A percentile compares a stretch with the other conserved stretches of the same genome.
These are phyloP conservation scores for Magnolia kwangsiensis DNA, from an alignment of 164 flowering plant genomes.

Conservation along the genomic window DNA sequence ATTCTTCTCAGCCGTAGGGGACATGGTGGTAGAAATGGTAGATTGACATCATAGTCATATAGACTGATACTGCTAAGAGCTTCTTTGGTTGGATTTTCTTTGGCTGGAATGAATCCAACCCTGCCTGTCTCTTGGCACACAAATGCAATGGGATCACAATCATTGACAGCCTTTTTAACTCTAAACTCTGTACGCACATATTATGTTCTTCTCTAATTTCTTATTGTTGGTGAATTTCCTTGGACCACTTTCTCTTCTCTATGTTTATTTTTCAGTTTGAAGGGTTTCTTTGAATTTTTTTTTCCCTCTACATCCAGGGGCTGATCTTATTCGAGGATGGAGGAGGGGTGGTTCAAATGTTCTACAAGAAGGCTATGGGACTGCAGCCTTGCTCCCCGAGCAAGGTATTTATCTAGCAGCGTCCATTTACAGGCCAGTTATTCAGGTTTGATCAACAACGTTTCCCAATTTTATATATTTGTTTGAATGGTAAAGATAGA, in stretches of 20 bases:
- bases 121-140: background rate
- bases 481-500: background rate
- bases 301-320: conserved; percentile 37
- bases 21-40: background rate
- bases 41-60: background rate
- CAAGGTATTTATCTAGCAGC: conserved; percentile 97
- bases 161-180: background rate
- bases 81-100: background rate
- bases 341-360: conserved; percentile 69
- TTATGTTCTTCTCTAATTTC: background rate
- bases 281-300: background rate
- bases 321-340: conserved; percentile 85
- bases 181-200: background rate
- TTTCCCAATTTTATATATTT: background rate
- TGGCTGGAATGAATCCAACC: background rate
- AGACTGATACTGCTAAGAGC: background rate
- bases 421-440: conserved; percentile 85
- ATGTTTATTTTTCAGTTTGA: background rate
- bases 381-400: conserved; percentile 92
- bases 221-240: background rate
- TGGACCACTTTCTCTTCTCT: background rate
- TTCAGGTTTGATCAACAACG: conserved; percentile 53
- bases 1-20: background rate
- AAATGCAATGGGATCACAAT: background rate
- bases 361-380: conserved; percentile 93